Evolutionary conservation across 345 rosid genomes (phyloP).

Genomic region (Euphorbia peplus): DNA sequence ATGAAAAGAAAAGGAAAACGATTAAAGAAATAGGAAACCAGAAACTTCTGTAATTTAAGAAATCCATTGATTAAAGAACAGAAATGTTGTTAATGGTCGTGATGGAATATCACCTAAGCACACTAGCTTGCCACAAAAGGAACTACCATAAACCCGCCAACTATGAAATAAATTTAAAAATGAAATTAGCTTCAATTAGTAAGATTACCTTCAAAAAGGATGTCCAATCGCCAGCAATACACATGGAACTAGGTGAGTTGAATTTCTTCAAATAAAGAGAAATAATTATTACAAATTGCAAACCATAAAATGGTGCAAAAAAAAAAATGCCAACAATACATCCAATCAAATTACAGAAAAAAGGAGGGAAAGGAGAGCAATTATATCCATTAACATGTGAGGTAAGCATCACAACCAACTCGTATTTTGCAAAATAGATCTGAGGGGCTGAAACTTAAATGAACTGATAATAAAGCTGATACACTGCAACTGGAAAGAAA

Average conservation of each 20-base stretch:
- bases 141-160: not conserved
- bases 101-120: not conserved
- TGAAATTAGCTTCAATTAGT: slow-evolving; percentile 10
- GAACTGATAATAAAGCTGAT: slow-evolving; percentile 2
- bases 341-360: not conserved
- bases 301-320: slow-evolving; percentile 8
- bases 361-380: not conserved
- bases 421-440: not conserved
- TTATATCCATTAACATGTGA: not conserved
- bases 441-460: not conserved
- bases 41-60: not conserved
- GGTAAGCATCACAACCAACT: not conserved
- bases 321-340: not conserved
- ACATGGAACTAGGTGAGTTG: slow-evolving; percentile 78
- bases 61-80: not conserved
- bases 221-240: slow-evolving; percentile 76
- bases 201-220: slow-evolving; percentile 74
- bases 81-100: not conserved
- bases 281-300: slow-evolving; percentile 22
- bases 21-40: not conserved
- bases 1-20: not conserved
- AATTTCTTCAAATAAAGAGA: slow-evolving; percentile 60
- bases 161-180: slow-evolving; percentile 7
- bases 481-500: not conserved
- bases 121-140: too few species aligned